Base-by-base conservation (phyloP, 768 basidiomycete species). In the Holtermannia corniformis region DNA sequence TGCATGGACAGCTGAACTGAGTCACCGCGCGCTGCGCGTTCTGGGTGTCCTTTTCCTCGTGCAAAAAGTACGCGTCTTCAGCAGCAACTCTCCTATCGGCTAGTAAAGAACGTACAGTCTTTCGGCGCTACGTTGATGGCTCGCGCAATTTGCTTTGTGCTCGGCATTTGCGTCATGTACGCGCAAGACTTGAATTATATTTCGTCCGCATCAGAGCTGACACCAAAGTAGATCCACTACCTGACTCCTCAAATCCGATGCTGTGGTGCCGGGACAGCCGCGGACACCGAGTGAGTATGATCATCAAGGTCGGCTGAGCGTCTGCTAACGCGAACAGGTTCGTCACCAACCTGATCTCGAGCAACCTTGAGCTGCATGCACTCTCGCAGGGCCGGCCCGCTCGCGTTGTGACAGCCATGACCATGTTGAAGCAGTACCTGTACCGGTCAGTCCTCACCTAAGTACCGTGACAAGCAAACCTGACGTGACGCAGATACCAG, bases 231-330 rank as follows among this genome's bases (percentile, higher is more conserved):
- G 93, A 99, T 99, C 64, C 95, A 99, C 73, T 97, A 84, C 74
- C 86, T 99, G 69, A 83, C 90, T 3, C 90, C 95, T 55, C 83
- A 84, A 58, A 97, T 99, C 56, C 80, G 92, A 47, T 99, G 95
- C 77, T 96, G 93, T 70, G 95, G 95, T 64, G 95, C 95, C 1
- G 95, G 95, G 56, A 97, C 95, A 1, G 95, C 93, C n/a, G 95
- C 95, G 5, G 95, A 99, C 68, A 96, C 93, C 83, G 27, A 74
- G 66, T 66, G 41, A 55, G 68, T 56, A 26, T 0, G 4, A 16
- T 24, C 20, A 5, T 22, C 10, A 12, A 47, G 23, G 19, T 7
- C 23, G 2, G 49, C 55, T 63, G 41, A 60, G 26, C n/a, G 2
- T 40, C 16, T n/a, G n/a, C n/a, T n/a, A n/a, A n/a, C n/a, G n/a